A percentile compares a stretch with the other conserved stretches of the same genome.
These are phyloP conservation scores for Leucosporidium yakuticum DNA, from an alignment of 768 basidiomycete species.

Conservation along the genomic window DNA sequence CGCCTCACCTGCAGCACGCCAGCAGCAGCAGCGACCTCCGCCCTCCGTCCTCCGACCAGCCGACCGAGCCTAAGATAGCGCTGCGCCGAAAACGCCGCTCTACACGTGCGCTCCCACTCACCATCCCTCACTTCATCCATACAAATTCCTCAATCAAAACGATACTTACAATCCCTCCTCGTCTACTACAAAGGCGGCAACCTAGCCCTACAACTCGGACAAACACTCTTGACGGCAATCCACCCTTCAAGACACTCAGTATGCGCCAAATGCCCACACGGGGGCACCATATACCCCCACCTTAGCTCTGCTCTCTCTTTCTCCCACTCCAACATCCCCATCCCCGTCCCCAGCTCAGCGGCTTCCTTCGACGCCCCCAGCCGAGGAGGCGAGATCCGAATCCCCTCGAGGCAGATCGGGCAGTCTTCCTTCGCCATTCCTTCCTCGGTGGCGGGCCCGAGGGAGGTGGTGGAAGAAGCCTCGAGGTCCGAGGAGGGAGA, in stretches of 20 bases:
- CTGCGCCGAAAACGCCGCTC: too few relatives aligned
- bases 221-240: conserved; percentile 27
- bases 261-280: conserved; percentile 37
- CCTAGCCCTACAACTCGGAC: conserved; percentile 20
- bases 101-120: too few relatives aligned
- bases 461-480: conserved; percentile 11
- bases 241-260: conserved; percentile 37
- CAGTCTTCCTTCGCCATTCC: conserved; percentile 24
- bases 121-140: too few relatives aligned
- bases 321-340: conserved; percentile 15
- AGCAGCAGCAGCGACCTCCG: too few relatives aligned
- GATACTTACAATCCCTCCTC: too few relatives aligned
- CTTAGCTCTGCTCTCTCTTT: conserved; percentile 1
- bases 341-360: background rate
- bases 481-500: conserved; percentile 13
- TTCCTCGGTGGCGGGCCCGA: background rate
- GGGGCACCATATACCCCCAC: conserved; percentile 34
- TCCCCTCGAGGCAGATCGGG: conserved; percentile 36
- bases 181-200: conserved; percentile 28
- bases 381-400: conserved; percentile 15
- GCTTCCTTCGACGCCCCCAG: too few relatives aligned
- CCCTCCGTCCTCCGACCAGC: too few relatives aligned
- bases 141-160: too few relatives aligned
- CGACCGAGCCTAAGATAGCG: too few relatives aligned
- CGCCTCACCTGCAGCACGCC: too few relatives aligned